Evolutionary conservation across 1,139 yeast species (phyloP), one percentile per base, ranked within the genome.

Genomic region (Hansenula lynferdii): DNA sequence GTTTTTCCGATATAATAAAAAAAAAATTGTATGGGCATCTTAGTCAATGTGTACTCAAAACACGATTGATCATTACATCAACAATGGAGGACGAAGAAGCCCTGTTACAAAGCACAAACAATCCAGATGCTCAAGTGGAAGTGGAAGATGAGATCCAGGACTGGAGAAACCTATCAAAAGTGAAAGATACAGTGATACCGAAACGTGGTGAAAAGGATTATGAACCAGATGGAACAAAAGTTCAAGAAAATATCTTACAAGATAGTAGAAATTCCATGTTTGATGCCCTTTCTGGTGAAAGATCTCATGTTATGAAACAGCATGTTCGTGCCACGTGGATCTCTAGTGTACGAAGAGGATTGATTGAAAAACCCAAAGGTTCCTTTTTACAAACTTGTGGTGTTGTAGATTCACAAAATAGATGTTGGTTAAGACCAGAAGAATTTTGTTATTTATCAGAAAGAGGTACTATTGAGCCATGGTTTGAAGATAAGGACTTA

Each of bases 141-240:
- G 64, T 64, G 8, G 83, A 79, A 33, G 95, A 84, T 44, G 83
- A 77, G 41, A 65, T 72, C 18, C 87, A 76, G 46, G 95, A 86
- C 56, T 84, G 94, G 92, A 64, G 77, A 28, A 54, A 48, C 18
- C 41, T 58, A 11, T 49, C 60, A 27, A 51, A 45, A 44, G 29
- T 53, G 31, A 48, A 58, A 21, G 51, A 48, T 30, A 48, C 54
- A 22, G 47, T 55, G 1, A 53, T 76, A n/a, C 84, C 83, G 2
- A 76, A 73, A 45, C 64, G 92, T 45, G 96, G 96, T 3, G 92
- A 80, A 43, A 90, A 90, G 58, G 96, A 86, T 48, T 84, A 80
- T 50, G 95, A 80, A 44, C 96, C 95, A 0, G 92, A 83, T 58
- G 87, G 90, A 1, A 81, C 94, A 0, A 55, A 60, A 4, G 65